phyloP scores from a whole-genome alignment of 2,329 filamentous ascomycete species.

The Endothia cerciana region DNA sequence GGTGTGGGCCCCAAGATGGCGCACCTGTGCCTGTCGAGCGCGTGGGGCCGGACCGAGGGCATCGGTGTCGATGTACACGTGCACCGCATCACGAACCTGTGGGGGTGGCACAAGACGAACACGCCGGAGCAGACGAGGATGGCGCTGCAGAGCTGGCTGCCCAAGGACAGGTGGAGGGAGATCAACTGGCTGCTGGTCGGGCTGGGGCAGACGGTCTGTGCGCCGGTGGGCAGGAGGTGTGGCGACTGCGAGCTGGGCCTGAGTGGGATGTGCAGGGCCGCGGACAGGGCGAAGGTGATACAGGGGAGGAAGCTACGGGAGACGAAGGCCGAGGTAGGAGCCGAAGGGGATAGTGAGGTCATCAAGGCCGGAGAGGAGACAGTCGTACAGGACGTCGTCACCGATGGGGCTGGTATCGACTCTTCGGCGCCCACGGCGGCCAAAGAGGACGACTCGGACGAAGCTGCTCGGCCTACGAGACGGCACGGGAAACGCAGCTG shows the following conservation, averaged over 20 bases:
- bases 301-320: constrained; percentile 58
- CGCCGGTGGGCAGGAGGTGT: constrained; percentile 79
- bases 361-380: constrained; percentile 36
- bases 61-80: constrained; percentile 96
- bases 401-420: constrained; percentile 32
- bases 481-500: constrained; percentile 27
- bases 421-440: constrained; percentile 29
- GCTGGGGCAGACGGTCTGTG: constrained; percentile 83
- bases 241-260: constrained; percentile 83
- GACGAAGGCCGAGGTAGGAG: constrained; percentile 38
- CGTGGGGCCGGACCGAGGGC: constrained; percentile 66
- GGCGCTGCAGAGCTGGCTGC: constrained; percentile 80
- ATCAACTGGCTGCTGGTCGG: constrained; percentile 91
- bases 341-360: constrained; percentile 32
- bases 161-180: constrained; percentile 83
- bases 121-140: constrained; percentile 81
- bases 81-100: constrained; percentile 90
- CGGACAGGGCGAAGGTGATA: constrained; percentile 66
- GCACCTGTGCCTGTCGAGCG: constrained; percentile 81
- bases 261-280: constrained; percentile 74
- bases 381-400: constrained; percentile 31
- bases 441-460: constrained; percentile 35
- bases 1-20: constrained; percentile 96
- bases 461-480: constrained; percentile 26
- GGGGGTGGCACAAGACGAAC: constrained; percentile 86